phyloP scores from a whole-genome alignment of 768 basidiomycete genomes.

The Flagelloscypha sp. region DNA sequence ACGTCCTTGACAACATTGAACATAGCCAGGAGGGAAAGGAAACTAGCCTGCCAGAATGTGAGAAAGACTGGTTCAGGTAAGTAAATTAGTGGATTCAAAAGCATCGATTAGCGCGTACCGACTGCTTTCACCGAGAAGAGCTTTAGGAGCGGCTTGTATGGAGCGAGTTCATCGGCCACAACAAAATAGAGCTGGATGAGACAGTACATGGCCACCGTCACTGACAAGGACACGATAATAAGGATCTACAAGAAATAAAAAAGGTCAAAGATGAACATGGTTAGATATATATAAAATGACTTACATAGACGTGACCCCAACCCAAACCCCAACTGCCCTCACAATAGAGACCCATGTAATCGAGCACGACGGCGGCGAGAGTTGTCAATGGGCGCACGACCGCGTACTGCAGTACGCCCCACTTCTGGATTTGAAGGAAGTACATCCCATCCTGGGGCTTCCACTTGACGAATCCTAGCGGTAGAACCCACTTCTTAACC shows the following conservation, averaged over 20 bases:
- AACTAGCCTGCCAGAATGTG: conserved; percentile 69
- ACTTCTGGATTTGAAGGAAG: conserved; percentile 69
- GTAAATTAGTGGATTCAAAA: not conserved
- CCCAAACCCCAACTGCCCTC: conserved; percentile 59
- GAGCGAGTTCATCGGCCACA: conserved; percentile 44
- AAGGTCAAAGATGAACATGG: not conserved
- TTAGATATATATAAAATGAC: conserved; percentile 10
- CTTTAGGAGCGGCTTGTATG: conserved; percentile 56
- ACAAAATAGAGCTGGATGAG: conserved; percentile 62
- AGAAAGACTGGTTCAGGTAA: conserved; percentile 43
- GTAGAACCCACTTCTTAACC: conserved; percentile 59
- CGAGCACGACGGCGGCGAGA: conserved; percentile 49
- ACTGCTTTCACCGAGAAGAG: conserved; percentile 68
- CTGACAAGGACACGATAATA: conserved; percentile 56
- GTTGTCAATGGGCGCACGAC: conserved; percentile 59
- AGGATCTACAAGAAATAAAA: conserved; percentile 34
- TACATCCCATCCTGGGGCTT: conserved; percentile 65
- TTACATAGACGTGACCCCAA: conserved; percentile 64
- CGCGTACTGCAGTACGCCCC: conserved; percentile 69
- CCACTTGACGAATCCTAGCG: conserved; percentile 52
- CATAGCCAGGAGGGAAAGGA: conserved; percentile 47
- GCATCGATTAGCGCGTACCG: conserved; percentile 30
- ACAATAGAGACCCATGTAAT: conserved; percentile 64
- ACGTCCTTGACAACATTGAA: conserved; percentile 60
- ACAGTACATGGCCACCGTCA: conserved; percentile 74